Conservation (phyloP, 1,284 basidiomycete genomes). For the Cryptococcus neoformans region DNA sequence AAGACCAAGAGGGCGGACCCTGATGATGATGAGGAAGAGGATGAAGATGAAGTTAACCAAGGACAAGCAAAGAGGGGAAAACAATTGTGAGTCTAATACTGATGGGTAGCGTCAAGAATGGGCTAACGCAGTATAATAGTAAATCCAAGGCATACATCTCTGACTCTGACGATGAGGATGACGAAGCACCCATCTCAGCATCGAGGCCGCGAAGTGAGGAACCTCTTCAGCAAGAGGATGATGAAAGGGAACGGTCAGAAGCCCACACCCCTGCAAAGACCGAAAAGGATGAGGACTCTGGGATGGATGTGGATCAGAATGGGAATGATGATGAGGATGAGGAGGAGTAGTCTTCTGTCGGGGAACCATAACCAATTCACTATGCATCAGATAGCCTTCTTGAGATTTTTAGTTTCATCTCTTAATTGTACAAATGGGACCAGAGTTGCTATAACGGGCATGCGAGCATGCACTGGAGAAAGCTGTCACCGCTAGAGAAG, state of each 20-base stretch:
- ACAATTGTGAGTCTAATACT: conserved; percentile 26
- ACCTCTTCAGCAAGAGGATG: too few species aligned
- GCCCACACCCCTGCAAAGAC: not conserved
- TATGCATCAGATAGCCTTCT: too few species aligned
- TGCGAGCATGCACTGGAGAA: too few species aligned
- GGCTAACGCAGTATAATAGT: conserved; percentile 10
- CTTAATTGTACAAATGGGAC: too few species aligned
- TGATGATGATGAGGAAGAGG: conserved; percentile 36
- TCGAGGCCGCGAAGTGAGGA: conserved; percentile 4
- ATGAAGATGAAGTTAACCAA: conserved; percentile 5
- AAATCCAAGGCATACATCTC: conserved; percentile 47
- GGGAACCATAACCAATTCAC: too few species aligned
- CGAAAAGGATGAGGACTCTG: conserved; percentile 20
- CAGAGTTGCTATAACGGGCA: too few species aligned
- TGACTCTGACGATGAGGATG: conserved; percentile 39
- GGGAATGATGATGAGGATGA: not conserved
- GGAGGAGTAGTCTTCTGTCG: not conserved
- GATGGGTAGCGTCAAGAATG: conserved; percentile 1
- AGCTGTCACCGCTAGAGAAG: too few species aligned
- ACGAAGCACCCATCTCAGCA: conserved; percentile 3
- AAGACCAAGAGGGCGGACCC: conserved; percentile 25
- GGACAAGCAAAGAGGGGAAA: conserved; percentile 34
- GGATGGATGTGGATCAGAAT: not conserved
- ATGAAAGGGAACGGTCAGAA: too few species aligned
- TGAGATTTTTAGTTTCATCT: too few species aligned